Conservation (phyloP, 2,329 filamentous ascomycete species). For the Hymenoscyphus repandus region DNA sequence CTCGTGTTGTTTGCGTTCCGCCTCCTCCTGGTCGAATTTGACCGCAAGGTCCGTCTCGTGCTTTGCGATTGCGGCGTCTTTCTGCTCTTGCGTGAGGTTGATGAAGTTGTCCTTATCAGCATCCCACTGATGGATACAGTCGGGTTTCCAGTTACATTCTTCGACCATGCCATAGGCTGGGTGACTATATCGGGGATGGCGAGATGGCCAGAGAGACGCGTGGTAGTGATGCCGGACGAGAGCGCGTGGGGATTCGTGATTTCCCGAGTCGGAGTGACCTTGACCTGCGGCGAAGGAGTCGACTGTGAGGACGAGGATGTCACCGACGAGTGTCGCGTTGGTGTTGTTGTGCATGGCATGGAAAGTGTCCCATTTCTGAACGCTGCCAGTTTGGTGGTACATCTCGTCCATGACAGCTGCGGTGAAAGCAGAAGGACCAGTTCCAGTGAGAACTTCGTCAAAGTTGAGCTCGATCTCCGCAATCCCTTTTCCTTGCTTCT, state of each 20-base stretch:
- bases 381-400: conserved; percentile 40
- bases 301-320: conserved; percentile 60
- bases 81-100: conserved; percentile 50
- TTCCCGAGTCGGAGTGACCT: conserved; percentile 65
- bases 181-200: conserved; percentile 59
- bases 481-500: conserved; percentile 50
- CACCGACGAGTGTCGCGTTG: conserved; percentile 43
- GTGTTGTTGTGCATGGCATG: conserved; percentile 59
- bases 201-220: conserved; percentile 63
- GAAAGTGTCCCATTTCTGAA: conserved; percentile 56
- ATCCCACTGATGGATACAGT: conserved; percentile 61
- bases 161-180: conserved; percentile 64
- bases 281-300: conserved; percentile 67
- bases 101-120: conserved; percentile 55
- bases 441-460: conserved; percentile 64
- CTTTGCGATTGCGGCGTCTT: conserved; percentile 36
- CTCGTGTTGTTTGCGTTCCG: no score
- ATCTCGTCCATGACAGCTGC: conserved; percentile 58
- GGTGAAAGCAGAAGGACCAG: conserved; percentile 64
- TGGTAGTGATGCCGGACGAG: conserved; percentile 70
- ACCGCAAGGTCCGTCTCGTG: conserved; percentile 1
- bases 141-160: conserved; percentile 60
- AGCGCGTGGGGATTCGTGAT: conserved; percentile 57
- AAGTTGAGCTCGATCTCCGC: conserved; percentile 58
- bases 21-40: conserved; percentile 10